Evolutionary conservation across 1,139 yeast genomes (phyloP), one percentile per base, ranked within the genome.

Genomic region (Ogataea hybrid): DNA sequence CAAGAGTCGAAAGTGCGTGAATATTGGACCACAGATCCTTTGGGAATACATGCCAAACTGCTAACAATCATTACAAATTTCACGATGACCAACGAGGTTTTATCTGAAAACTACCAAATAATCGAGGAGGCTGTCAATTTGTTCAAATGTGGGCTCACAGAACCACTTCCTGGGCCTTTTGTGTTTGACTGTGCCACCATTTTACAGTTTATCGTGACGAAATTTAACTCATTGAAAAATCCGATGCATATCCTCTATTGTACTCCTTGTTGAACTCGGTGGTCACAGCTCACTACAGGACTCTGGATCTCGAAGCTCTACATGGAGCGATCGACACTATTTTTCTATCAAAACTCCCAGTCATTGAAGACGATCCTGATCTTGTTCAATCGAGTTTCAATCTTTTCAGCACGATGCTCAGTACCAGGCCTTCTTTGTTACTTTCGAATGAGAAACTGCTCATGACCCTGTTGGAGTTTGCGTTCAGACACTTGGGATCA

Each of bases 91-190:
- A 62, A 64, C 42, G 54, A 52, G 1, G 61, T 64, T 0, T 59
- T 75, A 16, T 54, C 61, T 2, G 56, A 62, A 15, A 70, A 70
- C 32, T 53, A 74, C 0, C 62, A 68, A 5, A 63, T 81, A 1
- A 69, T 78, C 5, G 87, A 82, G 51, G 73, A 72, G 41, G 70
- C 84, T 32, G 75, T 84, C 44, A 66, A 66, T 14, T 71, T 84
- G 2, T 68, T 84, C 47, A 81, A 77, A 52, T 58, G 69, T 25
- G 85, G 85, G 0, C 54, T 81, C 8, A 64, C 71, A 25, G 87
- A 81, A 49, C 64, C 71, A 2, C 54, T 76, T 49, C 70, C 59
- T 34, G 85, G 86, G 0, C 83, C 85, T 0, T 80, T 79, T 54
- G 83, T 80, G 16, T 75, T 83, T 49, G 64, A 66, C 0, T 49